These are phyloP conservation scores for Coemansia sp. DNA, from an alignment of 192 early-diverging fungal species.

Conservation along the genomic window DNA sequence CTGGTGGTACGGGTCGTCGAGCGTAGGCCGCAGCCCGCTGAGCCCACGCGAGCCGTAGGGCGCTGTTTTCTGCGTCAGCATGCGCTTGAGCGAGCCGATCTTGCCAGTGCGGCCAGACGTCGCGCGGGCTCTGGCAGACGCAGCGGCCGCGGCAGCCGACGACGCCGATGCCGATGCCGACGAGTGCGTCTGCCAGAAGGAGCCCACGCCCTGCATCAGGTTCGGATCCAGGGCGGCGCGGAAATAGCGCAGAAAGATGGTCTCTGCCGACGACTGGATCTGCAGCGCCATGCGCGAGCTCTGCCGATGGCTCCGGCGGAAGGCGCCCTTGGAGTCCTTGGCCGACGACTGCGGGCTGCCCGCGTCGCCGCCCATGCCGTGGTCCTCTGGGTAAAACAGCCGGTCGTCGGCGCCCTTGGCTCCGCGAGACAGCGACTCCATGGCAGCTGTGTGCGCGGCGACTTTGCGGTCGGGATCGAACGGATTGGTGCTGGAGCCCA, in stretches of 20 bases:
- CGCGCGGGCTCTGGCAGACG: conserved; percentile 6
- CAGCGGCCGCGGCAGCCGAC: conserved; percentile 8
- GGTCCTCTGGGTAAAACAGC: conserved; percentile 11
- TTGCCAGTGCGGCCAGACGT: conserved; percentile 13
- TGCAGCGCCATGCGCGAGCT: conserved; percentile 53
- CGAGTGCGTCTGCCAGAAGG: conserved; percentile 19
- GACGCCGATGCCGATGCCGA: conserved; percentile 6
- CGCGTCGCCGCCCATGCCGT: conserved; percentile 8
- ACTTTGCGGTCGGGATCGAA: conserved; percentile 16
- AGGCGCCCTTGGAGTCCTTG: conserved; percentile 11
- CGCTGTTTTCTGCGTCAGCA: conserved; percentile 44
- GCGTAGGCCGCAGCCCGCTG: conserved; percentile 13
- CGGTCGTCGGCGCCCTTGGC: conserved; percentile 10
- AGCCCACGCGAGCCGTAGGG: conserved; percentile 10
- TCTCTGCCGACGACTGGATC: conserved; percentile 51
- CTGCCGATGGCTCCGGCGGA: conserved; percentile 44
- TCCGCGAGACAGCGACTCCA: conserved; percentile 42
- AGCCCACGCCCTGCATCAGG: conserved; percentile 29
- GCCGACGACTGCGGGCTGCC: neutral
- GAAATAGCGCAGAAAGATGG: conserved; percentile 52
- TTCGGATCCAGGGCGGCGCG: conserved; percentile 51
- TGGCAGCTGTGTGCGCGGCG: conserved; percentile 40
- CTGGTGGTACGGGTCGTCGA: conserved; percentile 51
- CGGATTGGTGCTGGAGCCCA: conserved; percentile 3
- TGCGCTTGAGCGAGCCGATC: conserved; percentile 47